Base-by-base conservation (phyloP, 176 grass and related monocot genomes). In the Eleusine indica region DNA sequence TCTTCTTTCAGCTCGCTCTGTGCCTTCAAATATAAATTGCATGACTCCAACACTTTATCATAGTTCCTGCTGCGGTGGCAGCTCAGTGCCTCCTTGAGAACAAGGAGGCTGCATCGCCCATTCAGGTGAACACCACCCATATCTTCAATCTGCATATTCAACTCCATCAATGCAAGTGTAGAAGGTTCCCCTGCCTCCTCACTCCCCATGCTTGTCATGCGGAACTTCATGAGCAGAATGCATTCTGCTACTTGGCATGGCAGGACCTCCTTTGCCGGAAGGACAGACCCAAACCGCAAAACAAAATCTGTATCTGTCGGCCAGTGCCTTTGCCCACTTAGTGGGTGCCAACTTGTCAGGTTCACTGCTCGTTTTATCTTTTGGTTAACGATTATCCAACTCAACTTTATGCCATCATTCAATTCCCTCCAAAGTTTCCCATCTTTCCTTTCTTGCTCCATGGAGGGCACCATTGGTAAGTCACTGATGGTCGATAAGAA, bases 391-490 rank as follows among this genome's bases (percentile, higher is more conserved):
- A 88, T 41, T 39, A 84, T 88, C 87, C 87, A 88, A 56, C 87
- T 88, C 51, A 88, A 68, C 70, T 75, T 84, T 49, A 89, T 52
- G 42, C 82, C 70, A 43, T 84, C 70, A 52, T 79, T 75, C 40
- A 84, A 70, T 46, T 84, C 87, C 49, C n/a, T 84, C 87, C 87
- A 84, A 12, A 89, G 76, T 17, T 89, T 84, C 39, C 82, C 87
- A 0, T 88, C 81, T 80, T 79, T 88, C 87, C 87, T 66, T 80
- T 88, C 87, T 80, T 83, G 74, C 40, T 88, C 87, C 68, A 88
- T 74, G 6, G 81, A 88, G 39, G 70, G 15, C 19, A 89, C 62
- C 0, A 51, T 18, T 52, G 81, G 81, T 14, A 89, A 69, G 30
- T 49, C 82, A 35, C 13, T 52, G 51, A 75, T 38, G 4, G 62